Percentiles rank a stretch among this genome's conserved stretches.
Evolutionary conservation across 1,139 yeast genomes (phyloP).

Genomic region (Pichia sp.): DNA sequence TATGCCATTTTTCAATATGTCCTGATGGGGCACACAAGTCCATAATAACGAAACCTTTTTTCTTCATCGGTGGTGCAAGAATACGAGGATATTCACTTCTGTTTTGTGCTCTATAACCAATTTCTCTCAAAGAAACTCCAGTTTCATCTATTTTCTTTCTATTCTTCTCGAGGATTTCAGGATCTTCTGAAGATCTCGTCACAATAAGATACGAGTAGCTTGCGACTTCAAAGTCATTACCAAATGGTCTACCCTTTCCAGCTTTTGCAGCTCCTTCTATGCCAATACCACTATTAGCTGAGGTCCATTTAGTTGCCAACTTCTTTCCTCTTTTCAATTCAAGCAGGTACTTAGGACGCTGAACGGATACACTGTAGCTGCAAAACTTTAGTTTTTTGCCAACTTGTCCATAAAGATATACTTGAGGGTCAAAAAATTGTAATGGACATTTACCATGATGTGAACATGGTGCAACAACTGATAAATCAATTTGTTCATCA

Average conservation of each 20-base stretch:
- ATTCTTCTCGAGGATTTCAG: slow-evolving; percentile 31
- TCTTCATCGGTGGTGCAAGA: slow-evolving; percentile 62
- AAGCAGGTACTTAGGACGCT: slow-evolving; percentile 67
- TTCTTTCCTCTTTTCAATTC: slow-evolving; percentile 79
- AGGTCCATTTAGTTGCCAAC: slow-evolving; percentile 68
- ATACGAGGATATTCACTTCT: slow-evolving; percentile 65
- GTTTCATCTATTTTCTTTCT: slow-evolving; percentile 9
- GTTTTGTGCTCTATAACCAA: slow-evolving; percentile 30
- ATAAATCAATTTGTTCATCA: slow-evolving; percentile 40
- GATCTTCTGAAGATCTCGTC: slow-evolving; percentile 45
- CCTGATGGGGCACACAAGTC: slow-evolving; percentile 80
- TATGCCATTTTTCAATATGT: slow-evolving; percentile 74
- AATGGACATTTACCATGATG: slow-evolving; percentile 87
- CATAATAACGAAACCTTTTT: slow-evolving; percentile 76
- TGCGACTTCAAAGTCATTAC: slow-evolving; percentile 66
- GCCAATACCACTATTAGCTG: slow-evolving; percentile 48
- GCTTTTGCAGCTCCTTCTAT: slow-evolving; percentile 37
- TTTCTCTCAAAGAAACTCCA: slow-evolving; percentile 14
- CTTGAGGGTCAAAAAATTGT: slow-evolving; percentile 68
- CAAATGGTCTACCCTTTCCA: slow-evolving; percentile 72
- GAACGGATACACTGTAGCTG: slow-evolving; percentile 63
- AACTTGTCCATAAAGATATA: slow-evolving; percentile 51
- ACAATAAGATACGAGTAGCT: slow-evolving; percentile 71
- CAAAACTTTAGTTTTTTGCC: slow-evolving; percentile 67
- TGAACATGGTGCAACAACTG: slow-evolving; percentile 80